A percentile compares a stretch with the other conserved stretches of the same genome.
Evolutionary conservation across 2,329 filamentous ascomycete species (phyloP).

Genomic region (Lizonia empirigonia): DNA sequence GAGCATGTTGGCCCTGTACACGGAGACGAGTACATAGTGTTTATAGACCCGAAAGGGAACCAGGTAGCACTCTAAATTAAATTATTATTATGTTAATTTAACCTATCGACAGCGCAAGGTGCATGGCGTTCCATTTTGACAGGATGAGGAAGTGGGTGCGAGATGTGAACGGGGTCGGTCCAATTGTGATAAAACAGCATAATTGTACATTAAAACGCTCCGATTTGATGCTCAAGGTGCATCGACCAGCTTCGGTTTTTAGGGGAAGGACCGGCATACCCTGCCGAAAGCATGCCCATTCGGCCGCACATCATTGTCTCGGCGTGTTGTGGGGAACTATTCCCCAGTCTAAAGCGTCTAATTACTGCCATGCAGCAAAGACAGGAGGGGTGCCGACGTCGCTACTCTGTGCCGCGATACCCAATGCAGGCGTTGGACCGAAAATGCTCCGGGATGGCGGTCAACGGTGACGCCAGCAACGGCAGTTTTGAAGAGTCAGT

Average conservation of each 20-base stretch:
- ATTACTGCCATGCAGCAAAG: background rate
- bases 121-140: background rate
- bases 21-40: too few species aligned
- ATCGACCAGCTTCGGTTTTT: background rate
- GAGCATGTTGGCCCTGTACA: too few species aligned
- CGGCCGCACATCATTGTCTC: too few species aligned
- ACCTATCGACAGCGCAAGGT: background rate
- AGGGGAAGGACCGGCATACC: background rate
- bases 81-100: background rate
- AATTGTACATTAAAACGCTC: background rate
- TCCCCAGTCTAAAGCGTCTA: background rate
- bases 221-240: background rate
- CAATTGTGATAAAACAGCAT: background rate
- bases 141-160: background rate
- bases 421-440: conserved; percentile 8
- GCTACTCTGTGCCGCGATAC: background rate
- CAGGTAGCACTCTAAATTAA: too few species aligned
- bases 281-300: background rate
- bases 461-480: conserved; percentile 3
- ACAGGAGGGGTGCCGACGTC: background rate
- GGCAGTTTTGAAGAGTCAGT: background rate
- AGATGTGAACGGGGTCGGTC: background rate
- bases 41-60: too few species aligned
- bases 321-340: background rate
- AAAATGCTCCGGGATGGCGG: conserved; percentile 2